Evolutionary conservation across 2,329 filamentous ascomycete genomes (phyloP).

Genomic region (Anthostomella pinea): DNA sequence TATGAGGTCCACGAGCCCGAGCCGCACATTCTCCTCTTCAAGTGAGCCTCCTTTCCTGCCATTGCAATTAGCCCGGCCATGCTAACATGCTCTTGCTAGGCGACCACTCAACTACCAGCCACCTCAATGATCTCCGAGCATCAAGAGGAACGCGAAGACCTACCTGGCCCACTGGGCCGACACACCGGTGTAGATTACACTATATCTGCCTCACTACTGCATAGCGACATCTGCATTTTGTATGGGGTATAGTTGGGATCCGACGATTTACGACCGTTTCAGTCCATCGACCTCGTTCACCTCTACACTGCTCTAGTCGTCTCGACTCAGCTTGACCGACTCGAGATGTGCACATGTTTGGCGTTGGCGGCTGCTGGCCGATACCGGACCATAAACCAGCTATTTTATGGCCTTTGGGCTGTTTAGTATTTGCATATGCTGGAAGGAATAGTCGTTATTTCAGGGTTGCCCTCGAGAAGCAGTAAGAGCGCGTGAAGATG

Average conservation of each 20-base stretch:
- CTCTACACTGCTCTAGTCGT: too few species aligned
- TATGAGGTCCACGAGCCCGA: slow-evolving; percentile 99
- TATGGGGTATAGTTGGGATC: slow-evolving; percentile 29
- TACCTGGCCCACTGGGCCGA: slow-evolving; percentile 7
- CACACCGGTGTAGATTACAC: slow-evolving; percentile 21
- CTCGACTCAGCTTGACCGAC: slow-evolving; percentile 8
- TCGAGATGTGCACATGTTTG: too few species aligned
- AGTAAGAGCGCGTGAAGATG: too few species aligned
- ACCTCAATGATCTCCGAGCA: slow-evolving; percentile 47
- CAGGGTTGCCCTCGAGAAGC: too few species aligned
- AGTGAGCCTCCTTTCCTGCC: slow-evolving; percentile 57
- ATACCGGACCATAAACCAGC: slow-evolving; percentile 5
- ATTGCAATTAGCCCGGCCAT: too few species aligned
- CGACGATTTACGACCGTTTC: slow-evolving; percentile 28
- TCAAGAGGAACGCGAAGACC: slow-evolving; percentile 12
- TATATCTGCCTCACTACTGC: slow-evolving; percentile 27
- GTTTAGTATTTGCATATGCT: too few species aligned
- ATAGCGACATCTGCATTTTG: slow-evolving; percentile 34
- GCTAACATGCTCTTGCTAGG: slow-evolving; percentile 48
- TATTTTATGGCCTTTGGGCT: slow-evolving; percentile 7
- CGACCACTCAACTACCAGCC: slow-evolving; percentile 83
- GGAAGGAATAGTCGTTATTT: too few species aligned
- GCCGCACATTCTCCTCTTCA: slow-evolving; percentile 97
- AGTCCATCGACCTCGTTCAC: slow-evolving; percentile 13
- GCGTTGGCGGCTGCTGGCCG: too few species aligned